Conservation (phyloP, 345 rosid genomes). For the Citrus inodora region DNA sequence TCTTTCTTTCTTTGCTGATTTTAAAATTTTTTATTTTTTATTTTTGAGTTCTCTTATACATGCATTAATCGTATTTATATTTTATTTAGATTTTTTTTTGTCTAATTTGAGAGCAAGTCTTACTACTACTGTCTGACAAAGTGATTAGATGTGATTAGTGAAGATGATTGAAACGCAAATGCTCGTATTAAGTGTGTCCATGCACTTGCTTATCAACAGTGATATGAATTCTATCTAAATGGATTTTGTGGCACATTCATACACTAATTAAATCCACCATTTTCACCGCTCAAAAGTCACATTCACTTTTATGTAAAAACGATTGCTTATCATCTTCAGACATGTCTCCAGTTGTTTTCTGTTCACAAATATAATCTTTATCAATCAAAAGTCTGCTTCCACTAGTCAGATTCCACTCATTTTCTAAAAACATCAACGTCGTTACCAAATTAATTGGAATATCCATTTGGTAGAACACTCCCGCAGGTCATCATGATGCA, state of each 20-base stretch:
- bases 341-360: background rate
- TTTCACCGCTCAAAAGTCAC: background rate
- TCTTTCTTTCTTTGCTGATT: too few species aligned
- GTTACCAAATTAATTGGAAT: slow-evolving; percentile 30
- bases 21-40: too few species aligned
- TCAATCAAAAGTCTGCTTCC: background rate
- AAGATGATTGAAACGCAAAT: slow-evolving; percentile 28
- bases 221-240: background rate
- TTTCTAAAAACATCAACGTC: slow-evolving; percentile 33
- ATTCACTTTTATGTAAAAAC: background rate
- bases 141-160: background rate
- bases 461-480: slow-evolving; percentile 1
- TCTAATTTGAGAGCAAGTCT: too few species aligned
- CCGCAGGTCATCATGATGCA: background rate
- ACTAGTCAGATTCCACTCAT: slow-evolving; percentile 37
- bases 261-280: background rate
- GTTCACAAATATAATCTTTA: background rate
- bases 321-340: slow-evolving; percentile 15
- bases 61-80: too few species aligned
- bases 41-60: too few species aligned
- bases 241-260: background rate
- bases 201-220: slow-evolving; percentile 26
- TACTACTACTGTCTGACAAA: too few species aligned
- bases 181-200: slow-evolving; percentile 21
- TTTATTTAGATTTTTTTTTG: too few species aligned